phyloP scores from a whole-genome alignment of 495 filamentous ascomycete species.

The Chaetomium cochliodes region DNA sequence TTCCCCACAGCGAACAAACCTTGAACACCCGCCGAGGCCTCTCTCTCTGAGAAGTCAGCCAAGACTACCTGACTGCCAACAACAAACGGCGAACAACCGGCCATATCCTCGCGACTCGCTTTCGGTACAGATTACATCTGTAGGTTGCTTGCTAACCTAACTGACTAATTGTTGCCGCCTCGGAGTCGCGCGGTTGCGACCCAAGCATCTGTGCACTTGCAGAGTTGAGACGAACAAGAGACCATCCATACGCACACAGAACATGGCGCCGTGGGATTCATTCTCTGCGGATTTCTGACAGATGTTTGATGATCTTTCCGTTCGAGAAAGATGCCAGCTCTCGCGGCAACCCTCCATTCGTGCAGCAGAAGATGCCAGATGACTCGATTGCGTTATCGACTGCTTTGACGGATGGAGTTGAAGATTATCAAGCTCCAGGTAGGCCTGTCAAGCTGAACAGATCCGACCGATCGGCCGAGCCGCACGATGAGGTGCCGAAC shows the following conservation, averaged over 20 bases:
- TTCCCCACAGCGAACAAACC: neutral
- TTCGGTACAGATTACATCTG: too few species aligned
- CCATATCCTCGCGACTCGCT: too few species aligned
- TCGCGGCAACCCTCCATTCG: too few species aligned
- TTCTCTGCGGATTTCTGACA: neutral
- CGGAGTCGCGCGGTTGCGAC: constrained; percentile 13
- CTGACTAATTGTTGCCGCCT: neutral
- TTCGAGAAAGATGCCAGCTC: neutral
- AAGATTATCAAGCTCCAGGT: neutral
- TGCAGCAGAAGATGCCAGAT: too few species aligned
- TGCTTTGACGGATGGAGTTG: neutral
- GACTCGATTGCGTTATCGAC: neutral
- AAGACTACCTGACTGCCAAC: too few species aligned
- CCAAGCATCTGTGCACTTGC: constrained; percentile 24
- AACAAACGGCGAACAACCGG: too few species aligned
- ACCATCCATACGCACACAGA: neutral
- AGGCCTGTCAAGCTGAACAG: constrained; percentile 17
- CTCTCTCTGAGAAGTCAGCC: neutral
- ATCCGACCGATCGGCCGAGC: constrained; percentile 6
- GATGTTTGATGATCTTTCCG: neutral
- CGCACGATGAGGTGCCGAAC: neutral
- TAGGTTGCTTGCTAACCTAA: too few species aligned
- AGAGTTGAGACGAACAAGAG: neutral
- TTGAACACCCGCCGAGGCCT: neutral
- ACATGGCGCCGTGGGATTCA: neutral